Evolutionary conservation across 2,329 filamentous ascomycete genomes (phyloP).

Genomic region (Knufia fluminis): DNA sequence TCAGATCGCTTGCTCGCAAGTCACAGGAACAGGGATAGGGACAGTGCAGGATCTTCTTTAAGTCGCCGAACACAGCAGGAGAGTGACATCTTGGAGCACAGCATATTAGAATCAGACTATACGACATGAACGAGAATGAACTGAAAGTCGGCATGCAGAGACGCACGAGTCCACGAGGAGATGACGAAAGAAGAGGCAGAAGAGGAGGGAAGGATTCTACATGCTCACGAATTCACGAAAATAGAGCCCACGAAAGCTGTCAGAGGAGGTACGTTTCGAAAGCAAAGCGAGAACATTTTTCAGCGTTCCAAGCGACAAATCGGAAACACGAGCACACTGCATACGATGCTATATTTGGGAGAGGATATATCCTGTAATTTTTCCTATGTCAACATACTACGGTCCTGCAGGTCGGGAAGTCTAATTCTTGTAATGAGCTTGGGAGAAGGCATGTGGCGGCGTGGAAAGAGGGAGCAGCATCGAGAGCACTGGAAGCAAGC

Average conservation of each 20-base stretch:
- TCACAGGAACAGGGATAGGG: slow-evolving; percentile 8
- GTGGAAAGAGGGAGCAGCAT: too few species aligned
- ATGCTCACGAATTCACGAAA: slow-evolving; percentile 6
- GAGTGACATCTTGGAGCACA: slow-evolving; percentile 3
- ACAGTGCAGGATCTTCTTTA: slow-evolving; percentile 5
- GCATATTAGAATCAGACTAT: background rate
- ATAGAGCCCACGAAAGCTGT: slow-evolving; percentile 4
- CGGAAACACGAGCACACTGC: background rate
- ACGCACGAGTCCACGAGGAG: background rate
- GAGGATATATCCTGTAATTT: background rate
- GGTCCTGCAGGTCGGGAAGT: slow-evolving; percentile 7
- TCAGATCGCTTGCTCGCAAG: slow-evolving; percentile 11
- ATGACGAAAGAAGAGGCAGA: background rate
- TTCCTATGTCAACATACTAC: slow-evolving; percentile 6
- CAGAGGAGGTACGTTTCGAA: background rate
- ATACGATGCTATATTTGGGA: background rate
- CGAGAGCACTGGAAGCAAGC: background rate
- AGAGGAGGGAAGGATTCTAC: background rate
- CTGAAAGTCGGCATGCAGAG: slow-evolving; percentile 1
- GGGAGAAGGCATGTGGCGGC: background rate
- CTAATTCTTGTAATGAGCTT: slow-evolving; percentile 5
- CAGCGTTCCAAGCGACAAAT: slow-evolving; percentile 9
- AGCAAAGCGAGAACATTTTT: background rate
- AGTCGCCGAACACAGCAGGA: slow-evolving; percentile 7
- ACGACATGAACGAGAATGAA: slow-evolving; percentile 6